Evolutionary conservation across 192 early-diverging fungal species (phyloP).

Genomic region (Gigaspora rosea): DNA sequence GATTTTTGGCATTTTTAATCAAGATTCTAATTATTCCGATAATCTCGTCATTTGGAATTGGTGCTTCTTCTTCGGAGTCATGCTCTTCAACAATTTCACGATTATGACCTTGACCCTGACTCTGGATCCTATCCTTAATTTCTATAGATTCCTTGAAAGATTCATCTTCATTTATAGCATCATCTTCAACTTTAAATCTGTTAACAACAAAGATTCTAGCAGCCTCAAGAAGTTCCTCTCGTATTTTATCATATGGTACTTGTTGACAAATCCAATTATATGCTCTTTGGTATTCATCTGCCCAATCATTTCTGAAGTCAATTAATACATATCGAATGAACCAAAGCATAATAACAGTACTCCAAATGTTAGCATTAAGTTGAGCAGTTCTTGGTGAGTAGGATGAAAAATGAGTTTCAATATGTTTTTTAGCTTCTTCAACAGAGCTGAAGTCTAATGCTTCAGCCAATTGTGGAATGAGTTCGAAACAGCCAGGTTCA

Average conservation of each 20-base stretch:
- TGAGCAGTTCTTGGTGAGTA: neutral
- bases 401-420: conserved; percentile 1
- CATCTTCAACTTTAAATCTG: conserved; percentile 11
- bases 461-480: neutral
- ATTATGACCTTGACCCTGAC: too few relatives aligned
- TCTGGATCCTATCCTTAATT: too few relatives aligned
- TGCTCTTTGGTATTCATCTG: conserved; percentile 1
- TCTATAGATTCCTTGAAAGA: conserved; percentile 1
- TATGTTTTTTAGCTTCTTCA: conserved; percentile 20
- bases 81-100: too few relatives aligned
- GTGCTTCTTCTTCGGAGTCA: too few relatives aligned
- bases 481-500: conserved; percentile 12
- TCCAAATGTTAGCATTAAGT: conserved; percentile 11
- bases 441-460: conserved; percentile 14
- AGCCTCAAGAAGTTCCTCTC: conserved; percentile 20
- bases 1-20: neutral
- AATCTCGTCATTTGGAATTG: neutral
- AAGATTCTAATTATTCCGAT: conserved; percentile 19
- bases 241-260: neutral
- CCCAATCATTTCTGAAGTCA: conserved; percentile 17
- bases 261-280: conserved; percentile 3
- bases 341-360: conserved; percentile 25
- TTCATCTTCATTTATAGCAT: conserved; percentile 8
- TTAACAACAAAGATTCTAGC: conserved; percentile 11
- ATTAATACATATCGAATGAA: conserved; percentile 13